Percentiles rank a stretch among this genome's conserved stretches.
These are phyloP conservation scores for Diutina sp. DNA, from an alignment of 1,139 yeast species.

Conservation along the genomic window DNA sequence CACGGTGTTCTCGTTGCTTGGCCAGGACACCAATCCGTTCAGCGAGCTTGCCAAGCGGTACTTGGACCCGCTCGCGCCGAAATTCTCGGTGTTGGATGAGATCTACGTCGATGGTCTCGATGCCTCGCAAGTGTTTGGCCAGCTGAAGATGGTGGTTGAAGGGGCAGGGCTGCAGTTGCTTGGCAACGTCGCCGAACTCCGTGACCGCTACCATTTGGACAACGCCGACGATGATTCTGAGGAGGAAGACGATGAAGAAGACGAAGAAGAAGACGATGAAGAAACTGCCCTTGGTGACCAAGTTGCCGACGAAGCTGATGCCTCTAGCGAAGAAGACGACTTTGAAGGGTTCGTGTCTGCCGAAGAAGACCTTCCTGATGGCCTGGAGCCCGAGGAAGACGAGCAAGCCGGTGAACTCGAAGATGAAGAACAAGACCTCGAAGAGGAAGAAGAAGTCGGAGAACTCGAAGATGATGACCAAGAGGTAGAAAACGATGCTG, in stretches of 20 bases:
- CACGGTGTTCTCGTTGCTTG: neutral
- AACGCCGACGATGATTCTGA: conserved; percentile 17
- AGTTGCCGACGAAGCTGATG: conserved; percentile 10
- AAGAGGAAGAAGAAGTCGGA: conserved; percentile 7
- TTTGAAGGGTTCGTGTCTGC: conserved; percentile 7
- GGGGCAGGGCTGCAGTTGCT: conserved; percentile 49
- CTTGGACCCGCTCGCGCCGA: conserved; percentile 53
- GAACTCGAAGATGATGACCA: conserved; percentile 7
- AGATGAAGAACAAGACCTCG: conserved; percentile 10
- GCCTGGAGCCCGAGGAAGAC: conserved; percentile 8
- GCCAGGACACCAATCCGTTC: conserved; percentile 8
- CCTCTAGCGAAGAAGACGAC: conserved; percentile 2
- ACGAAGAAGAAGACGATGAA: conserved; percentile 8
- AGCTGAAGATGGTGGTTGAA: conserved; percentile 72
- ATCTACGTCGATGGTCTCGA: conserved; percentile 78
- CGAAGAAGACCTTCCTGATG: conserved; percentile 6
- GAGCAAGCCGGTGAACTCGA: conserved; percentile 9
- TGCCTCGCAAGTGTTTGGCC: conserved; percentile 89
- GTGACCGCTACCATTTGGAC: conserved; percentile 3
- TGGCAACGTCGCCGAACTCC: conserved; percentile 25
- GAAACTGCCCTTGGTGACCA: conserved; percentile 1
- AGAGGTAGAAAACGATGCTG: conserved; percentile 11
- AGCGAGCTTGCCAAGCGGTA: conserved; percentile 34
- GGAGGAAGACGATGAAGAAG: conserved; percentile 9
- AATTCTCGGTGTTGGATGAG: conserved; percentile 67